Percentiles rank a stretch among this genome's conserved stretches.
These are phyloP conservation scores for Fusarium sp. DNA, from an alignment of 2,329 filamentous ascomycete species.

Conservation along the genomic window DNA sequence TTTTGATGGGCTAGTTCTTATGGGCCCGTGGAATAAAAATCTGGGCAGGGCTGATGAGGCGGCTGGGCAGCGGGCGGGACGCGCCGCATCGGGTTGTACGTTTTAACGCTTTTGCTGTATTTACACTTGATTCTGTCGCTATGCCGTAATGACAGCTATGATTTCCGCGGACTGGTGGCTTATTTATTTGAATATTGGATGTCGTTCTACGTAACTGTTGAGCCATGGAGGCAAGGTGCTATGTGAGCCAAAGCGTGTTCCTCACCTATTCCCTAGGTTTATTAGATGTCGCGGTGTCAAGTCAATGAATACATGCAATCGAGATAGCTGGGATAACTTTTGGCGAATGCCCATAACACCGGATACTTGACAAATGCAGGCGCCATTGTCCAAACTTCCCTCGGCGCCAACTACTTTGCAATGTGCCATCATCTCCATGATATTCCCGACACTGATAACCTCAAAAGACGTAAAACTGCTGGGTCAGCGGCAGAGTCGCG, in stretches of 20 bases:
- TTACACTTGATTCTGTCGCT: constrained; percentile 39
- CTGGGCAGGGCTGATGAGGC: constrained; percentile 22
- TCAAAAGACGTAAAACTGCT: constrained; percentile 84
- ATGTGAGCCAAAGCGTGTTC: too few relatives aligned
- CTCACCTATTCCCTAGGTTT: background rate
- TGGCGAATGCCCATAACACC: background rate
- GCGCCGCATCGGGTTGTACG: constrained; percentile 35
- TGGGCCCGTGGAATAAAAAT: constrained; percentile 29
- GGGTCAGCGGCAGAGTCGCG: constrained; percentile 79
- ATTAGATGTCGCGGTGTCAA: background rate
- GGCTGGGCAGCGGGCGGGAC: constrained; percentile 27
- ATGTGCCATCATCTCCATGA: background rate
- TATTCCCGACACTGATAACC: background rate
- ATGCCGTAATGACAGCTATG: constrained; percentile 53
- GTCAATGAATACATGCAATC: background rate
- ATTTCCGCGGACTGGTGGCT: constrained; percentile 25
- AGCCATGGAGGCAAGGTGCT: too few relatives aligned
- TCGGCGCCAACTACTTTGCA: background rate
- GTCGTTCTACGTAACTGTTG: background rate
- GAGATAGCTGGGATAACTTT: background rate
- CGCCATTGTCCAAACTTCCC: background rate
- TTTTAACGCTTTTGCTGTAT: constrained; percentile 45
- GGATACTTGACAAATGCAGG: background rate
- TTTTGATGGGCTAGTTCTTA: constrained; percentile 25
- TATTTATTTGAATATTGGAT: background rate